Base-by-base conservation (phyloP, 140 eudicot species). In the Bidens hawaiensis region DNA sequence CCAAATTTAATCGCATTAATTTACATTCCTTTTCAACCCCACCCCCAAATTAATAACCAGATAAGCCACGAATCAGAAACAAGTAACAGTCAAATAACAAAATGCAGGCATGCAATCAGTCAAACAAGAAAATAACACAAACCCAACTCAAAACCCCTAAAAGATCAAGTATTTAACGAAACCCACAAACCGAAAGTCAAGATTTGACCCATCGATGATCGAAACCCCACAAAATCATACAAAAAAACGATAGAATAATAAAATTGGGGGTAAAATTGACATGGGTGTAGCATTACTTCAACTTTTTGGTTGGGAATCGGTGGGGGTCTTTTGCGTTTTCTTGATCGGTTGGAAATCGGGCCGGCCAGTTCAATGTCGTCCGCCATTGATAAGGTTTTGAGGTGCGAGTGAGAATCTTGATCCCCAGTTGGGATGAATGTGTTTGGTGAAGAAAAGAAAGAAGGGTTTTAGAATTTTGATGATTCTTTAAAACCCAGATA, bases 91-190 rank as follows among this genome's bases (percentile, higher is more conserved):
- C 18, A 56, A 73, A 58, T 3, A 65, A 23, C 62, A 57, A 76
- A 74, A 73, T 78, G 83, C 30, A 57, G 59, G 15, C 75, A 74
- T 74, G 79, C 79, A 74, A 60, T 50, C 49, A 67, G 65, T 60
- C 65, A 74, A 74, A 59, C 58, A 74, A 50, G 16, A 56, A 45
- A 57, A 23, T 27, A 50, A 38, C 14, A 26, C 51, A 73, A 46
- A 57, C 13, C 59, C 59, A 38, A 10, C 58, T 36, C 25, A 66
- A 66, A 62, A 21, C 60, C 70, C 64, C 30, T 9, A 22, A 59
- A 69, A 25, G 21, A 28, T n/a, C 12, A 27, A 41, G 47, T 27
- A 22, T 62, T 62, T 18, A 21, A 9, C 60, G 64, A 64, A 23
- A 64, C 72, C 54, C 67, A 64, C n/a, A 64, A 46, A 18, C 14